A percentile compares a stretch with the other conserved stretches of the same genome.
phyloP scores from a whole-genome alignment of 805 yeast genomes.

The Candida mattraensis region DNA sequence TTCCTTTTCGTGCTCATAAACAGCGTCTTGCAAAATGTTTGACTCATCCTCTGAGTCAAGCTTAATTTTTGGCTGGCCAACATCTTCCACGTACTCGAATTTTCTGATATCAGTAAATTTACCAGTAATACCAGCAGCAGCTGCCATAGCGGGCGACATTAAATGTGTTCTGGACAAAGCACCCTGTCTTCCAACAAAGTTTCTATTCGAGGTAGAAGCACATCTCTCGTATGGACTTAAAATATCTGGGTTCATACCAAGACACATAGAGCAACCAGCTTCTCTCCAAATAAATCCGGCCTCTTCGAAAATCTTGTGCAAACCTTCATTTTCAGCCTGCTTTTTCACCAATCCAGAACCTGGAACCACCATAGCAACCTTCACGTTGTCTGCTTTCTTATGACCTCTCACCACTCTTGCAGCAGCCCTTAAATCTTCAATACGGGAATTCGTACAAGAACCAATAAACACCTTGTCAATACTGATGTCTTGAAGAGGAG shows the following conservation, averaged over 20 bases:
- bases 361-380: constrained; percentile 88
- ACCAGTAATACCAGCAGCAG: constrained; percentile 95
- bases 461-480: constrained; percentile 97
- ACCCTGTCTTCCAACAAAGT: constrained; percentile 99
- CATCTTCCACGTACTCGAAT: constrained; percentile 57
- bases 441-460: constrained; percentile 96
- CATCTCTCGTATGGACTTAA: constrained; percentile 94
- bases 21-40: constrained; percentile 64
- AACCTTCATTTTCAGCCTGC: constrained; percentile 94
- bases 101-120: constrained; percentile 89
- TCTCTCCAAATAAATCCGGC: constrained; percentile 99
- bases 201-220: constrained; percentile 98
- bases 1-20: constrained; percentile 66
- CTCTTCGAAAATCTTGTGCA: constrained; percentile 82
- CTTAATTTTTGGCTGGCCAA: constrained; percentile 57
- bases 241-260: constrained; percentile 99
- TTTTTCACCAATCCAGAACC: constrained; percentile 94
- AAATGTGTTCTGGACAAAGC: constrained; percentile 93
- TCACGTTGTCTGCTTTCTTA: constrained; percentile 78
- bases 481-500: constrained; percentile 69
- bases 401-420: constrained; percentile 91
- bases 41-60: constrained; percentile 47
- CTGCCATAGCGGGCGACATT: constrained; percentile 99
- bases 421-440: constrained; percentile 95
- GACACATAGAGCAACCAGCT: constrained; percentile 99